phyloP scores from a whole-genome alignment of 495 filamentous ascomycete genomes.

The Melanomma pulvis-pyrius region DNA sequence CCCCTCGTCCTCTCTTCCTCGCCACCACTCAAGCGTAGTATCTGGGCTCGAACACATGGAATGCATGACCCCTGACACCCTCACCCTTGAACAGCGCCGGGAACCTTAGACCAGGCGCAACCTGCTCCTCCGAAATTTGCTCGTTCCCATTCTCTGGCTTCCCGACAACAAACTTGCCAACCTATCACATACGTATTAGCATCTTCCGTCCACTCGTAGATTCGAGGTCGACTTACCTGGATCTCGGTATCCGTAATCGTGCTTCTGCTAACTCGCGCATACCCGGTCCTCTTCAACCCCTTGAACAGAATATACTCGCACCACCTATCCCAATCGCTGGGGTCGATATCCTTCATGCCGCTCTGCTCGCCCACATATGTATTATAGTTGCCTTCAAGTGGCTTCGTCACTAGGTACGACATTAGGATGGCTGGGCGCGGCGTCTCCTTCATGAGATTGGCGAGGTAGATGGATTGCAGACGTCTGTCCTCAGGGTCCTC shows the following conservation, averaged over 20 bases:
- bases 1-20: background rate
- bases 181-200: slow-evolving; percentile 48
- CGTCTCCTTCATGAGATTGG: slow-evolving; percentile 83
- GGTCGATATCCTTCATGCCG: slow-evolving; percentile 95
- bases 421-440: slow-evolving; percentile 81
- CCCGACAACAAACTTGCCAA: slow-evolving; percentile 93
- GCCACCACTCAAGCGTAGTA: slow-evolving; percentile 45
- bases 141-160: slow-evolving; percentile 63
- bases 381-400: slow-evolving; percentile 93
- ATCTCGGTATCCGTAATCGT: slow-evolving; percentile 98
- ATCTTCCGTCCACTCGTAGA: background rate
- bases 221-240: slow-evolving; percentile 60
- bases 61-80: slow-evolving; percentile 85
- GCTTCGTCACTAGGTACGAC: slow-evolving; percentile 90
- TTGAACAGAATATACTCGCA: slow-evolving; percentile 99
- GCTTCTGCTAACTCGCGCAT: slow-evolving; percentile 82
- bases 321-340: slow-evolving; percentile 94
- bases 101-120: slow-evolving; percentile 78
- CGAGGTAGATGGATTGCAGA: slow-evolving; percentile 83
- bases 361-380: slow-evolving; percentile 85
- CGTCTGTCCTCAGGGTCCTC: slow-evolving; percentile 94
- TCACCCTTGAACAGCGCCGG: slow-evolving; percentile 83
- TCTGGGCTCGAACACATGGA: slow-evolving; percentile 95
- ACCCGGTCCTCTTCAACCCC: slow-evolving; percentile 80
- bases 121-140: slow-evolving; percentile 65